phyloP scores from a whole-genome alignment of 1,139 yeast species.

The Magnusiomyces paraingens region DNA sequence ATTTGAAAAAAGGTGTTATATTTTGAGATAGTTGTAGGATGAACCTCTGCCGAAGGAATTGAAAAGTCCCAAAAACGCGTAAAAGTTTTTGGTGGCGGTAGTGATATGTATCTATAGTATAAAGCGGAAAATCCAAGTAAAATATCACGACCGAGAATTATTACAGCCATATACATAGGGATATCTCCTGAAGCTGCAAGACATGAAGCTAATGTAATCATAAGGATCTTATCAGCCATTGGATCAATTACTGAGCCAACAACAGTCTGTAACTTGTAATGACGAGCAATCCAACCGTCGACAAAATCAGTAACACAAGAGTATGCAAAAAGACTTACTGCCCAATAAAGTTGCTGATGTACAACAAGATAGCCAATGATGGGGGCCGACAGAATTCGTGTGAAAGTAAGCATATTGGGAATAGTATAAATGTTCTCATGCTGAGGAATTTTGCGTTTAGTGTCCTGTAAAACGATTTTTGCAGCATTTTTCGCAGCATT shows the following conservation, averaged over 20 bases:
- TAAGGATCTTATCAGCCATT: slow-evolving; percentile 84
- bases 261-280: slow-evolving; percentile 66
- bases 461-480: background rate
- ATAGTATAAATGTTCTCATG: slow-evolving; percentile 63
- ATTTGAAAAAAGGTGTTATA: slow-evolving; percentile 87
- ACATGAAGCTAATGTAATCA: slow-evolving; percentile 80
- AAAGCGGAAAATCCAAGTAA: slow-evolving; percentile 70
- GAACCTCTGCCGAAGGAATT: slow-evolving; percentile 80
- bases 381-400: slow-evolving; percentile 77
- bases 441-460: slow-evolving; percentile 1
- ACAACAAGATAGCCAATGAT: slow-evolving; percentile 72
- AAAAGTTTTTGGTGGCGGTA: slow-evolving; percentile 73
- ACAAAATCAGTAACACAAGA: slow-evolving; percentile 87
- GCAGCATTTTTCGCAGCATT: too few species aligned
- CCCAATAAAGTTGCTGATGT: slow-evolving; percentile 51
- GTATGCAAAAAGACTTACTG: slow-evolving; percentile 68
- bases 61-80: slow-evolving; percentile 67
- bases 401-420: slow-evolving; percentile 77
- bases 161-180: slow-evolving; percentile 56
- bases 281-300: slow-evolving; percentile 88
- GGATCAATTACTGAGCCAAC: slow-evolving; percentile 94
- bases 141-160: slow-evolving; percentile 82
- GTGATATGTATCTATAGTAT: slow-evolving; percentile 62
- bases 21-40: slow-evolving; percentile 83
- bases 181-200: slow-evolving; percentile 58